phyloP scores from a whole-genome alignment of 306 rosid species.

The Dryas alaskensis region DNA sequence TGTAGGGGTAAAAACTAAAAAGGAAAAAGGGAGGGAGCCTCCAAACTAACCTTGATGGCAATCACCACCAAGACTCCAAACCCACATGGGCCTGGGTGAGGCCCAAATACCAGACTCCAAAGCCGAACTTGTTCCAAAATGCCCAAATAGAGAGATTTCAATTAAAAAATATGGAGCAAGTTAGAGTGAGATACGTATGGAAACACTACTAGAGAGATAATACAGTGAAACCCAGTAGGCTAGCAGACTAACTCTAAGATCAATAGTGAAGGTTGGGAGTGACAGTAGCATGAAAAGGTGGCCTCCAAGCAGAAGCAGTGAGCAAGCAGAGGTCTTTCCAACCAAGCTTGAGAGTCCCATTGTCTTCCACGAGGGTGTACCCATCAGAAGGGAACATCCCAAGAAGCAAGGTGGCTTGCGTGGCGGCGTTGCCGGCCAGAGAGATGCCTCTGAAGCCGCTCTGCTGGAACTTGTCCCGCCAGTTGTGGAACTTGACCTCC shows the following conservation, averaged over 20 bases:
- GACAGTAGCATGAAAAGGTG: constrained; percentile 45
- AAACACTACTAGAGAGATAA: background rate
- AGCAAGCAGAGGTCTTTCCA: constrained; percentile 99
- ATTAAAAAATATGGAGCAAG: background rate
- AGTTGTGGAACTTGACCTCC: constrained; percentile 78
- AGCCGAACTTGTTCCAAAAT: background rate
- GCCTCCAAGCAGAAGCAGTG: constrained; percentile 99
- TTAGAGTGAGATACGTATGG: too few relatives aligned
- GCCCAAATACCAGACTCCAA: background rate
- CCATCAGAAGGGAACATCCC: constrained; percentile 98
- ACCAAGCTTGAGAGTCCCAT: constrained; percentile 91
- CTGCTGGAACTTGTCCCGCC: constrained; percentile 92
- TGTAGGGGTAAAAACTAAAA: too few relatives aligned
- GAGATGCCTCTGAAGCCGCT: constrained; percentile 82
- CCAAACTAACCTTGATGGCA: too few relatives aligned
- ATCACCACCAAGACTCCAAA: too few relatives aligned
- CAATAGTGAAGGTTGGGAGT: constrained; percentile 27
- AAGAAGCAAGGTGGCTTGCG: constrained; percentile 81
- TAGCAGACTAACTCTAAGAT: background rate
- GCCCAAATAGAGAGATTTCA: background rate
- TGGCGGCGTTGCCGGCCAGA: constrained; percentile 93
- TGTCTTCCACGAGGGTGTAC: constrained; percentile 90
- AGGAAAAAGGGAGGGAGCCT: too few relatives aligned
- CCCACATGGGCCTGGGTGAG: background rate
- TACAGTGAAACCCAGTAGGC: background rate